Percentiles rank a stretch among this genome's conserved stretches.
These are phyloP conservation scores for Cymbidium sinense DNA, from an alignment of 106 monocot species.

Conservation along the genomic window DNA sequence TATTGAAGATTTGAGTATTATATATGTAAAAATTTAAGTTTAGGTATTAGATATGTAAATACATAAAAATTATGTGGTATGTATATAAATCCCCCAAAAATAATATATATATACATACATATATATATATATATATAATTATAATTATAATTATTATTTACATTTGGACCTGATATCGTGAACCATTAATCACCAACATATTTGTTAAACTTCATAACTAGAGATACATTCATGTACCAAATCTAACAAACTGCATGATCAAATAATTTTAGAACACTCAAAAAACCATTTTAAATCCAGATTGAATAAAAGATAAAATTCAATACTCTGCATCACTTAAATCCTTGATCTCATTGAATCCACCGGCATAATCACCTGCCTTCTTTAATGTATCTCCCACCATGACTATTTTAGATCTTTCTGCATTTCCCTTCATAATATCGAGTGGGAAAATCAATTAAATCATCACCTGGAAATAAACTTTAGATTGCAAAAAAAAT, in stretches of 20 bases:
- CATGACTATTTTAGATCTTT: slow-evolving; percentile 83
- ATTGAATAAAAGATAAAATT: slow-evolving; percentile 7
- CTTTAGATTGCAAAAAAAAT: background rate
- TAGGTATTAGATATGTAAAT: too few species aligned
- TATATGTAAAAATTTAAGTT: too few species aligned
- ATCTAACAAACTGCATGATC: background rate
- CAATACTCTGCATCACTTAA: slow-evolving; percentile 58
- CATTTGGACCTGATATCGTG: background rate
- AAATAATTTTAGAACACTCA: slow-evolving; percentile 4
- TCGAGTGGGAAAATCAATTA: background rate
- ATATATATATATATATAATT: too few species aligned
- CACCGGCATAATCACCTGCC: slow-evolving; percentile 34
- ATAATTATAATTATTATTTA: background rate
- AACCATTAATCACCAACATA: background rate
- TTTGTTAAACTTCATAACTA: background rate
- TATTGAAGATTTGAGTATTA: too few species aligned
- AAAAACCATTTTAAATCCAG: background rate
- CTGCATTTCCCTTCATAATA: slow-evolving; percentile 78
- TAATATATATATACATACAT: too few species aligned
- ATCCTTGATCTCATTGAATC: slow-evolving; percentile 52
- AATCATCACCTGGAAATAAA: background rate
- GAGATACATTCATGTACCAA: background rate
- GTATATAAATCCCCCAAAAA: too few species aligned
- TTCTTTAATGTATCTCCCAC: slow-evolving; percentile 82
- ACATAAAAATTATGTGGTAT: too few species aligned